Base-by-base conservation (phyloP, 352 stramenopile species). In the Saprolegnia diclina region DNA sequence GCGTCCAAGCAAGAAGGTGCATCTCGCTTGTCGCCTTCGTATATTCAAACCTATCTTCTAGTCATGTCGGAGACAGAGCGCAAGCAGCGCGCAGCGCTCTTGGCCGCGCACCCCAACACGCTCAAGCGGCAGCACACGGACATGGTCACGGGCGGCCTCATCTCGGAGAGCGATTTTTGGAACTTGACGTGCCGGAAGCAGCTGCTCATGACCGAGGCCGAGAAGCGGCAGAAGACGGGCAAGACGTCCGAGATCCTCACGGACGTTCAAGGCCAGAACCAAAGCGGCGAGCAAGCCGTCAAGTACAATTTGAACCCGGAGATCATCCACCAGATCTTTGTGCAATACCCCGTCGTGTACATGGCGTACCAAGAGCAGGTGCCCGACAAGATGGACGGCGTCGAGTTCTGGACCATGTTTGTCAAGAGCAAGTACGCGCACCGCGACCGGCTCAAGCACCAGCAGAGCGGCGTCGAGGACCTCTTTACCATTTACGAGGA, bases 381-480 rank as follows among this genome's bases (percentile, higher is more conserved):
- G 56, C 87, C 87, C 0, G 87, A 95, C 74, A 90, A 92, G 73
- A 91, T 95, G 82, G 90, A 76, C n/a, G 87, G 92, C 73, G 90
- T 85, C 18, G 87, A 95, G 74, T 95, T 95, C 71, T 95, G 87
- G 87, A 76, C 82, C 14, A 80, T 84, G 13, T 95, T 93, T 71
- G 92, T 95, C 70, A 92, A 95, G 75, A 92, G 83, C 57, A 95
- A 95, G 71, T 95, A 95, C 72, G 92, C 92, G 64, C 87, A 95
- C 65, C 82, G 87, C 32, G 87, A 95, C 53, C 14, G 19, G 40
- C 16, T 35, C 18, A 21, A 53, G 26, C 79, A 85, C 62, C 92
- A 92, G 66, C 73, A 77, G 52, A 67, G 54, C 19, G 84, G 86
- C 37, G 83, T 91, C 45, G 86, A 94, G 52, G 86, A 94, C 65